Conservation (phyloP, 23 red algal genomes). For the Gracilaria caudata region DNA sequence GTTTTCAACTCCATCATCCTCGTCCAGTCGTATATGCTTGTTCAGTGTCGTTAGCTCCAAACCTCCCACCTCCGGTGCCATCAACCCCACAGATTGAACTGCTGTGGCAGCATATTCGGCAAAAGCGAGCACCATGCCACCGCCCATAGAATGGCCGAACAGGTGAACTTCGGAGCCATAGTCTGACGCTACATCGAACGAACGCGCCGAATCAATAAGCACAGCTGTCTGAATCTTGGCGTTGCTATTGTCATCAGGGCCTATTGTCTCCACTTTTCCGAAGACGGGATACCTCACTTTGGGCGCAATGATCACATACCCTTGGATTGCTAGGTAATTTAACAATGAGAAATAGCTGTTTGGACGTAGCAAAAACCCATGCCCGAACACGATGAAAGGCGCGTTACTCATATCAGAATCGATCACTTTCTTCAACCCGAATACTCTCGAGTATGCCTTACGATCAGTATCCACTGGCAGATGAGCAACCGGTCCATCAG, state of each 20-base stretch:
- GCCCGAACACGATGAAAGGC: background rate
- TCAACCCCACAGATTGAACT: background rate
- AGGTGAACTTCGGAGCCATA: background rate
- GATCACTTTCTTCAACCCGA: background rate
- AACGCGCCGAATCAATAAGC: constrained; percentile 3
- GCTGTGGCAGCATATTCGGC: background rate
- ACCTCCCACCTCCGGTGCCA: background rate
- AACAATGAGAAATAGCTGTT: background rate
- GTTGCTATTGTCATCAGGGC: too few species aligned
- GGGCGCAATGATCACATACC: background rate
- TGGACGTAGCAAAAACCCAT: background rate
- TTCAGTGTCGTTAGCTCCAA: background rate
- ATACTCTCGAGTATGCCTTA: background rate
- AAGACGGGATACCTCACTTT: background rate
- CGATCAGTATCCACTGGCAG: background rate
- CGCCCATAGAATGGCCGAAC: constrained; percentile 23
- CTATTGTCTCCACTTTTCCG: background rate
- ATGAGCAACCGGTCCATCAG: background rate
- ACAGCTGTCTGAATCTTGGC: constrained; percentile 12
- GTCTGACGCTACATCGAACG: background rate
- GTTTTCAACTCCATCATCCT: background rate
- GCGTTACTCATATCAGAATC: background rate
- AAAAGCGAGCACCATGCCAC: background rate
- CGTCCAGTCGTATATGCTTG: background rate
- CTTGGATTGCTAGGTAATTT: background rate